Evolutionary conservation across 306 rosid genomes (phyloP).

Genomic region (Begonia masoniana): DNA sequence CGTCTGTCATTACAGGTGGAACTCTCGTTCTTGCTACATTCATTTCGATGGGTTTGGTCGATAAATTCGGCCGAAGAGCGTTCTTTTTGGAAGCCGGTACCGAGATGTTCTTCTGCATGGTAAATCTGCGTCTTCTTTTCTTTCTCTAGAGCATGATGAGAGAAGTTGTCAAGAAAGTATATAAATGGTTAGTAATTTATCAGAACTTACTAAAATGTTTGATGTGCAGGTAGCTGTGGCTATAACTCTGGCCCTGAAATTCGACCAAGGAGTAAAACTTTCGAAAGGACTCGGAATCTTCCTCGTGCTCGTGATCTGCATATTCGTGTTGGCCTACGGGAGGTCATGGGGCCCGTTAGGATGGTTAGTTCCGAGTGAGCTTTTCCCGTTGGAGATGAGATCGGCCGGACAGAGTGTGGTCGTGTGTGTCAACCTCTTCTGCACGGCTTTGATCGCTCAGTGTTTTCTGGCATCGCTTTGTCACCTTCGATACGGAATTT

Average conservation of each 20-base stretch:
- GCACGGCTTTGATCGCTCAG: conserved; percentile 87
- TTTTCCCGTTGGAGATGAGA: conserved; percentile 84
- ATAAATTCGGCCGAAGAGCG: conserved; percentile 80
- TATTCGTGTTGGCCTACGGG: conserved; percentile 92
- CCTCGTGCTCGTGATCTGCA: conserved; percentile 60
- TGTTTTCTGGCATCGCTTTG: conserved; percentile 69
- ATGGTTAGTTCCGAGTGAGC: conserved; percentile 95
- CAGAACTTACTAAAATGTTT: too few relatives aligned
- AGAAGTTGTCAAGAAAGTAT: too few relatives aligned
- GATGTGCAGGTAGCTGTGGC: conserved; percentile 47
- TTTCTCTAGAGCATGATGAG: too few relatives aligned
- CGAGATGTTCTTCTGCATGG: conserved; percentile 89
- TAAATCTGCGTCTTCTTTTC: conserved; percentile 11
- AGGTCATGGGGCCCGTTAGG: conserved; percentile 98
- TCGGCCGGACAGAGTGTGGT: conserved; percentile 95
- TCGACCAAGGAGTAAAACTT: conserved; percentile 65
- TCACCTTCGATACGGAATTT: conserved; percentile 79
- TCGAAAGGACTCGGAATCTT: conserved; percentile 46
- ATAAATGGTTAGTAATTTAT: too few relatives aligned
- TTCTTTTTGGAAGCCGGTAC: conserved; percentile 89
- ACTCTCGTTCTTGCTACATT: conserved; percentile 72
- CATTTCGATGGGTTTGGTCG: conserved; percentile 72
- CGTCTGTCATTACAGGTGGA: conserved; percentile 67
- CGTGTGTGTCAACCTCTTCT: conserved; percentile 81
- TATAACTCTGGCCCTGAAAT: conserved; percentile 47